These are phyloP conservation scores for Clavariopsis aquatica DNA, from an alignment of 495 filamentous ascomycete genomes.

Conservation along the genomic window DNA sequence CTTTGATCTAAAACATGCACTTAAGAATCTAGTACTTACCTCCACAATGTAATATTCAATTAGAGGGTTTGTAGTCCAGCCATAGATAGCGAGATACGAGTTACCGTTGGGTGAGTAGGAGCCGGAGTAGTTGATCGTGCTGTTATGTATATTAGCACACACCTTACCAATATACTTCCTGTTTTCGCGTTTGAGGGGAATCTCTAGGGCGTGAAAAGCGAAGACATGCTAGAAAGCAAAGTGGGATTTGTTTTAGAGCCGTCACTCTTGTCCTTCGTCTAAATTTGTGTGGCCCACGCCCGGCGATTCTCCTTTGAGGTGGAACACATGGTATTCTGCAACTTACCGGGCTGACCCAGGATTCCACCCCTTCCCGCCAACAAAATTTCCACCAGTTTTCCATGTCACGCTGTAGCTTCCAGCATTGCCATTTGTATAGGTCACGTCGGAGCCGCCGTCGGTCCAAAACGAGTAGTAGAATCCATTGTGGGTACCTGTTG, in stretches of 20 bases:
- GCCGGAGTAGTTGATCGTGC: constrained; percentile 55
- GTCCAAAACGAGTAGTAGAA: constrained; percentile 68
- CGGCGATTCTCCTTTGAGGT: too few species aligned
- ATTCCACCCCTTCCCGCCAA: constrained; percentile 54
- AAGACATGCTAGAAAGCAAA: too few species aligned
- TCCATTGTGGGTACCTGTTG: constrained; percentile 58
- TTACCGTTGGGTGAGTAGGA: constrained; percentile 59
- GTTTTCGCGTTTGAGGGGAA: too few species aligned
- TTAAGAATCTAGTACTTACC: too few species aligned
- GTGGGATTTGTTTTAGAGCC: too few species aligned
- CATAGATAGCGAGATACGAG: constrained; percentile 62
- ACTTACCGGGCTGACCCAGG: constrained; percentile 41
- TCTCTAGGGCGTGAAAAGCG: too few species aligned
- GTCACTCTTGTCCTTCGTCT: too few species aligned
- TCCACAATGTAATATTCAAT: constrained; percentile 68
- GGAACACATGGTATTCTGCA: too few species aligned
- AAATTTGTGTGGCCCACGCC: too few species aligned
- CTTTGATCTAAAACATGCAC: too few species aligned
- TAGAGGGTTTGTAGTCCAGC: constrained; percentile 63
- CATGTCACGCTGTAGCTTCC: constrained; percentile 61
- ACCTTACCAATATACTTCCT: too few species aligned
- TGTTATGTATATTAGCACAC: too few species aligned
- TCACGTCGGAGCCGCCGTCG: constrained; percentile 54
- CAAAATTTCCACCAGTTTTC: constrained; percentile 58
- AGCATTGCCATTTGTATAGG: constrained; percentile 59